Percentiles rank a stretch among this genome's conserved stretches.
Evolutionary conservation across 345 rosid species (phyloP).

Genomic region (Melaleuca alternifolia): DNA sequence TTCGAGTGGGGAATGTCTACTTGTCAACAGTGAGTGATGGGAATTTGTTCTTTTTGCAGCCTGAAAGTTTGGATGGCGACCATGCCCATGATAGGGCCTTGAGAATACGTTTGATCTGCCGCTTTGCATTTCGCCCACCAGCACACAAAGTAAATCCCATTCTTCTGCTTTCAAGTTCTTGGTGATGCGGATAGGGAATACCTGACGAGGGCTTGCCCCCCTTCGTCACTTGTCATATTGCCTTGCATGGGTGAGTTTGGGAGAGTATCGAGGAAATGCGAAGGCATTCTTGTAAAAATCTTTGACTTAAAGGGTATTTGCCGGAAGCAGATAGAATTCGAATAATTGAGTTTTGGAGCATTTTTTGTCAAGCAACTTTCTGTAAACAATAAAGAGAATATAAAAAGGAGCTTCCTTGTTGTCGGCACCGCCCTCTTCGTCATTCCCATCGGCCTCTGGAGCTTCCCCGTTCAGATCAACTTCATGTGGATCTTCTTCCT

Average conservation of each 20-base stretch:
- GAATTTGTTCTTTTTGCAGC: not conserved
- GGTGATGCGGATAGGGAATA: not conserved
- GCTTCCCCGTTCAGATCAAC: not conserved
- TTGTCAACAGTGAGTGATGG: not conserved
- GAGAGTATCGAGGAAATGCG: not conserved
- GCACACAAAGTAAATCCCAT: not conserved
- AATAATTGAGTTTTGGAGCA: not conserved
- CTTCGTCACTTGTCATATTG: not conserved
- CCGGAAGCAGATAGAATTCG: not conserved
- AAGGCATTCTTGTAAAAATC: not conserved
- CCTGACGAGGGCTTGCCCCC: not conserved
- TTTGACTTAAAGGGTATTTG: not conserved
- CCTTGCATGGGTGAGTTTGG: not conserved
- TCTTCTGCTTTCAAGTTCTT: not conserved
- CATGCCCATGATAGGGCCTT: not conserved
- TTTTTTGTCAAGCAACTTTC: not conserved
- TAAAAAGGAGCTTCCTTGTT: not conserved
- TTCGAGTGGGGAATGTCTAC: not conserved
- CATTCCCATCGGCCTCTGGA: not conserved
- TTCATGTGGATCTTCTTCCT: not conserved
- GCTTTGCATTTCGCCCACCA: not conserved
- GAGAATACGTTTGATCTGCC: not conserved
- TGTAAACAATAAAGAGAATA: not conserved
- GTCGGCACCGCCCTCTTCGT: not conserved
- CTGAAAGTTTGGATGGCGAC: not conserved